Percentiles rank a stretch among this genome's conserved stretches.
Evolutionary conservation across 148 eudicot species (phyloP).

Genomic region (Chenopodium album): DNA sequence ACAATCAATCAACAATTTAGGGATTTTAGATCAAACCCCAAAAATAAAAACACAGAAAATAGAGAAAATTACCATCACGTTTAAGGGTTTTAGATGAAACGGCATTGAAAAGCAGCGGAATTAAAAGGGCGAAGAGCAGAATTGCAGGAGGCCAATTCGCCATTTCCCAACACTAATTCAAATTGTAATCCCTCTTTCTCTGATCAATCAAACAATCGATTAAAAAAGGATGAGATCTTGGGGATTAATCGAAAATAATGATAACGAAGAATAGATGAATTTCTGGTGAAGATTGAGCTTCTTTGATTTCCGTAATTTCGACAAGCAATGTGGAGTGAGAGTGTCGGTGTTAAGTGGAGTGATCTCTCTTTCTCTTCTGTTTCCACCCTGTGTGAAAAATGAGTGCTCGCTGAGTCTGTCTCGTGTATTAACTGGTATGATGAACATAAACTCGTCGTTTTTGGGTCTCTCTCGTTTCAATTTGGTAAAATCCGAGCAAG

Average conservation of each 20-base stretch:
- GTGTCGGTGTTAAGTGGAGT: no score
- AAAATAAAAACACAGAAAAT: neutral
- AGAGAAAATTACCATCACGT: conserved; percentile 45
- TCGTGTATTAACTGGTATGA: no score
- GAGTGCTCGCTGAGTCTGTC: no score
- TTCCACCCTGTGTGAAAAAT: no score
- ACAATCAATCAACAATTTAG: neutral
- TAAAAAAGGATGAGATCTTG: neutral
- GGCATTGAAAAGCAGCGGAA: conserved; percentile 36
- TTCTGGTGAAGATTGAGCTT: no score
- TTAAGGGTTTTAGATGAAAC: conserved; percentile 58
- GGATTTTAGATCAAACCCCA: neutral
- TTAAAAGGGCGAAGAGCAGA: conserved; percentile 26
- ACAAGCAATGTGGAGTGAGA: no score
- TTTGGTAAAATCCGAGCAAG: no score
- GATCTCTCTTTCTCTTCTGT: no score
- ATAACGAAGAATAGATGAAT: neutral
- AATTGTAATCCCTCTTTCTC: no score
- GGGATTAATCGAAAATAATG: neutral
- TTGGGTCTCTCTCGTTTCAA: no score
- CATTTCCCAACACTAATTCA: conserved; percentile 19
- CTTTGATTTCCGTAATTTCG: no score
- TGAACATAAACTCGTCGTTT: no score
- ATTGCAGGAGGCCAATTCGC: conserved; percentile 28
- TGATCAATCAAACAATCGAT: neutral